Base-by-base conservation (phyloP, 2,329 filamentous ascomycete genomes). In the Paecilomyces sp. region DNA sequence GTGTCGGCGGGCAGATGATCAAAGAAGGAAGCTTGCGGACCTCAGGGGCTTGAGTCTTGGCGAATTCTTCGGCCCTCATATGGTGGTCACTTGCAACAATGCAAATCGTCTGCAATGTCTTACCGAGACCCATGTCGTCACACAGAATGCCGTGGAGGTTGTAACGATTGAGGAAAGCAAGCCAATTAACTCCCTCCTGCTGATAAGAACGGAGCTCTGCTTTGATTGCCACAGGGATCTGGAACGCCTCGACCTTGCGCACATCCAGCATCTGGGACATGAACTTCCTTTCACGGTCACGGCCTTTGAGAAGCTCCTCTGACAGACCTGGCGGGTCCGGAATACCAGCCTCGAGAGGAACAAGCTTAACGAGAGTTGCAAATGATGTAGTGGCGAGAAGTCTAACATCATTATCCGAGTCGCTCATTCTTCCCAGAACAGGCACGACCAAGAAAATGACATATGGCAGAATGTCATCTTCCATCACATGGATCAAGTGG, bases 401-500 rank as follows among this genome's bases (percentile, higher is more conserved):
- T 58, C 94, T 88, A 58, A 99, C 90, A 71, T 97, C 94, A 64
- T 95, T 93, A 71, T 99, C 93, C 0, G 93, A 96, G 73, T 99
- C 94, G 71, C 94, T 97, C 94, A 99, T 99, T 53, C 94, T 88
- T 58, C 94, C 94, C 56, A 99, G 83, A 3, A 99, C 94, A 13
- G 94, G 94, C 12, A 97, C 95, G 61, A 99, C 95, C 65, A 99
- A 85, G 85, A 99, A 99, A 68, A 99, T 97, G 63, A 99, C 94
- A 70, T 99, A 99, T 2, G 95, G 94, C 31, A 99, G 78, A 60
- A 99, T 99, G 41, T 86, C 85, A 71, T 97, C 94, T 63, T 96
- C 94, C 94, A 99, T 99, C 57, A 97, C 92, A 61, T 95, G 91
- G 64, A 99, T 99, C 61, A 99, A 80, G 75, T 99, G 94, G 72